Evolutionary conservation across 768 basidiomycete species (phyloP), one percentile per base, ranked within the genome.

Genomic region (Coprinopsis strossmayeri): DNA sequence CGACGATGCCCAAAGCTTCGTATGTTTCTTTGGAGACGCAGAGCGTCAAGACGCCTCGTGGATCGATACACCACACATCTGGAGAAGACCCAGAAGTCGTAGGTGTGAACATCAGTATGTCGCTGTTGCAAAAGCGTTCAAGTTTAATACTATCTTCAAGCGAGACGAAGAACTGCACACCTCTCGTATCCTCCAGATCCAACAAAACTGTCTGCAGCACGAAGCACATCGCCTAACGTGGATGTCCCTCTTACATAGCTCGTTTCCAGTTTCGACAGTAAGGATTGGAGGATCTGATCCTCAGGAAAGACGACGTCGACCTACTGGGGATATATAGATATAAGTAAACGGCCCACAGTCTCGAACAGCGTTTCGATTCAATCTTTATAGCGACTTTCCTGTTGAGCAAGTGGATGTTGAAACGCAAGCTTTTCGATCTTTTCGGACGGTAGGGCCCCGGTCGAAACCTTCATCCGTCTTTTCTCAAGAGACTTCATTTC

Each of bases 1-100:
- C 86, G 0, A 77, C 68, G 13, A 87, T 55, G 1, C 86, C 84
- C 5, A 87, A 69, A 5, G 63, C 62, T 54, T 84, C 74, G 58
- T 87, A 87, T 0, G 78, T 77, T 15, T 67, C 65, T 59, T 79
- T 81, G 35, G 69, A 69, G 3, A 81, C 69, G 21, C 68, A 76
- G 17, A 87, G 59, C 0, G 80, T 80, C 50, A 88, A 61, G 37
- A 79, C 54, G 2, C 81, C 80, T 15, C 81, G 74, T 2, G 72
- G 68, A 56, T 87, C 84, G 48, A 87, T 68, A 56, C 82, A 84
- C 87, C 87, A 89, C 1, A 70, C 71, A 51, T 86, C 84, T 27
- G 32, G 27, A 24, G 10, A 35, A 38, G 4, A 13, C 1, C 50
- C 13, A 17, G 13, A 45, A 15, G 24, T 3, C 17, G 3, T 40